Evolutionary conservation across 495 filamentous ascomycete genomes (phyloP).

Genomic region (Oidiodendron maius): DNA sequence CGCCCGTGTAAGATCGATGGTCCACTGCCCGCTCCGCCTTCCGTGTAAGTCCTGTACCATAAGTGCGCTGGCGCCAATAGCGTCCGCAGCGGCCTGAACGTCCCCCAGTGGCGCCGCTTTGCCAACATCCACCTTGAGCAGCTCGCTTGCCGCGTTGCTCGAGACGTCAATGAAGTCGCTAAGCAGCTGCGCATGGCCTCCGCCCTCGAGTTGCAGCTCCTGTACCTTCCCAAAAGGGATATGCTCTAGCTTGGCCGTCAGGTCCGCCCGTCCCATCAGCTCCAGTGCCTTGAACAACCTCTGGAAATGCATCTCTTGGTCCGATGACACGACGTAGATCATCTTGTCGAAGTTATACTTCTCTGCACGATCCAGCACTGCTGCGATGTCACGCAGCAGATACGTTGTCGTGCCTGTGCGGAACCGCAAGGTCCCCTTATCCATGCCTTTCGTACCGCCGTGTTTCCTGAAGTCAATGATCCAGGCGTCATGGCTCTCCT

Average conservation of each 20-base stretch:
- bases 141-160: background rate
- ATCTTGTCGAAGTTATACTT: conserved; percentile 58
- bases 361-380: conserved; percentile 55
- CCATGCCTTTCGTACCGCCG: conserved; percentile 54
- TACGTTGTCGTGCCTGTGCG: conserved; percentile 66
- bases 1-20: conserved; percentile 64
- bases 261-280: conserved; percentile 48
- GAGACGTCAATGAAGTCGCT: background rate
- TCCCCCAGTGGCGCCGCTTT: background rate
- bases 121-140: background rate
- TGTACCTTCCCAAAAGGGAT: conserved; percentile 69
- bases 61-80: conserved; percentile 59
- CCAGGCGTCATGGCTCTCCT: conserved; percentile 58
- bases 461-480: conserved; percentile 67
- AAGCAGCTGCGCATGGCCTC: background rate
- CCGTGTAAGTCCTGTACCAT: conserved; percentile 70
- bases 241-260: conserved; percentile 51
- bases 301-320: conserved; percentile 56
- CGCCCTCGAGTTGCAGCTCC: conserved; percentile 64
- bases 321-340: conserved; percentile 63
- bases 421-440: conserved; percentile 61
- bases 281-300: conserved; percentile 61
- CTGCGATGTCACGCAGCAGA: conserved; percentile 67
- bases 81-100: conserved; percentile 10
- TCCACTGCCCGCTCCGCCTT: conserved; percentile 57